Conservation (phyloP, 805 yeast species). For the Hanseniaspora clermontiae region DNA sequence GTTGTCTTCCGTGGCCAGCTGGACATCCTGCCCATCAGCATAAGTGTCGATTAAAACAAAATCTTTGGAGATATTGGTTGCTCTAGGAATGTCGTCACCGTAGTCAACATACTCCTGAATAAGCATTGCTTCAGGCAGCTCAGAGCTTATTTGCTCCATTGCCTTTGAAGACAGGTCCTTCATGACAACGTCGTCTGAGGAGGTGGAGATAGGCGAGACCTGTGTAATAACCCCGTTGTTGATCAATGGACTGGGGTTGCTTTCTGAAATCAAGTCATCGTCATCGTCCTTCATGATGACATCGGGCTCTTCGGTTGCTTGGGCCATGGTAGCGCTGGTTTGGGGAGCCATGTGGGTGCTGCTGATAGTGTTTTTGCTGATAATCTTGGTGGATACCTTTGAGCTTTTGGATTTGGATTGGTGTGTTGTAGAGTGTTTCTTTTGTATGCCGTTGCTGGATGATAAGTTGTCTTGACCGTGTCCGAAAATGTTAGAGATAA, state of each 20-base stretch:
- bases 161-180: conserved; percentile 1
- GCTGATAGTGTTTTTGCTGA: background rate
- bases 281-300: conserved; percentile 3
- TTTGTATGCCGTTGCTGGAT: conserved; percentile 20
- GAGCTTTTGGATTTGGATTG: conserved; percentile 13
- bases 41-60: background rate
- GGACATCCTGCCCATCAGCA: conserved; percentile 1
- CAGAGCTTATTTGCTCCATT: conserved; percentile 6
- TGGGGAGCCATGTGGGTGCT: background rate
- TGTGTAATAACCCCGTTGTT: conserved; percentile 8
- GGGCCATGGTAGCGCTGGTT: background rate
- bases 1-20: conserved; percentile 16
- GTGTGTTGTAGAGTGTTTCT: conserved; percentile 23
- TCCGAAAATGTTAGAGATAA: conserved; percentile 12
- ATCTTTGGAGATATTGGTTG: background rate
- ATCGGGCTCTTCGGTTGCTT: conserved; percentile 5
- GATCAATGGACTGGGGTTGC: background rate
- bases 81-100: conserved; percentile 5
- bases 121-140: conserved; percentile 6
- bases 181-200: conserved; percentile 8
- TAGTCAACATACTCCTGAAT: conserved; percentile 12
- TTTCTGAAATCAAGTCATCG: background rate
- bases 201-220: conserved; percentile 7
- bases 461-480: background rate
- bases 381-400: background rate